Percentiles rank a stretch among this genome's conserved stretches.
phyloP scores from a whole-genome alignment of 495 filamentous ascomycete species.

The Penicillium bialowiezense region DNA sequence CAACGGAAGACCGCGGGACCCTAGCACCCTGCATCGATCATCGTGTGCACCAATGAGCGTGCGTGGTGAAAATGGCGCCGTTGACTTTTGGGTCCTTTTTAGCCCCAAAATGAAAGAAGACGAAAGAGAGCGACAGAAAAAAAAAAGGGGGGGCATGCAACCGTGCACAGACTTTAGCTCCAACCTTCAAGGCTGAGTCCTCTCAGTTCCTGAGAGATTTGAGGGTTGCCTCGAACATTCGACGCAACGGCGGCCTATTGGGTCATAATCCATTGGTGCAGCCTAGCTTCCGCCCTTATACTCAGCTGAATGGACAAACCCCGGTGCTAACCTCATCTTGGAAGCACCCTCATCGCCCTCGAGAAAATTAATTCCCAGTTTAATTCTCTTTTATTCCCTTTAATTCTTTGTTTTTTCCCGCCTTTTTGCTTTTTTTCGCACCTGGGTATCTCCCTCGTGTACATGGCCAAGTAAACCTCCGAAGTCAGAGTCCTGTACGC shows the following conservation, averaged over 20 bases:
- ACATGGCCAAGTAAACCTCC: constrained; percentile 2
- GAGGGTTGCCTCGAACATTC: not conserved
- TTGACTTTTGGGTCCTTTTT: constrained; percentile 12
- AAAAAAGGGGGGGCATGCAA: constrained; percentile 12
- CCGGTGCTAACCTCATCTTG: constrained; percentile 24
- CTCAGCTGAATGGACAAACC: not conserved
- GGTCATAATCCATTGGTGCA: not conserved
- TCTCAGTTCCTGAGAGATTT: constrained; percentile 7
- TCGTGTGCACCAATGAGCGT: constrained; percentile 19
- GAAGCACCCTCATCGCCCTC: constrained; percentile 10
- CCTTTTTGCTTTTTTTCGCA: not conserved
- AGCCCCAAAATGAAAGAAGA: constrained; percentile 12
- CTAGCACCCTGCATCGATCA: constrained; percentile 43
- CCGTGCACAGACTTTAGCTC: constrained; percentile 18
- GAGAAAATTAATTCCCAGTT: not conserved
- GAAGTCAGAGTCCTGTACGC: not conserved
- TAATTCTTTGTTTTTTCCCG: not conserved
- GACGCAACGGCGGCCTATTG: constrained; percentile 3
- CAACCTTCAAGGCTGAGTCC: constrained; percentile 25
- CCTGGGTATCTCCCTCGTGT: not conserved
- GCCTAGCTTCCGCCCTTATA: not conserved
- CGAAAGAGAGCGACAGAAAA: constrained; percentile 2
- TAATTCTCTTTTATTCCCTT: not conserved
- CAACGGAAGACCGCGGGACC: constrained; percentile 20
- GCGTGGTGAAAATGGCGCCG: constrained; percentile 17